phyloP scores from a whole-genome alignment of 2,329 filamentous ascomycete species.

The Aspergillus sp. region DNA sequence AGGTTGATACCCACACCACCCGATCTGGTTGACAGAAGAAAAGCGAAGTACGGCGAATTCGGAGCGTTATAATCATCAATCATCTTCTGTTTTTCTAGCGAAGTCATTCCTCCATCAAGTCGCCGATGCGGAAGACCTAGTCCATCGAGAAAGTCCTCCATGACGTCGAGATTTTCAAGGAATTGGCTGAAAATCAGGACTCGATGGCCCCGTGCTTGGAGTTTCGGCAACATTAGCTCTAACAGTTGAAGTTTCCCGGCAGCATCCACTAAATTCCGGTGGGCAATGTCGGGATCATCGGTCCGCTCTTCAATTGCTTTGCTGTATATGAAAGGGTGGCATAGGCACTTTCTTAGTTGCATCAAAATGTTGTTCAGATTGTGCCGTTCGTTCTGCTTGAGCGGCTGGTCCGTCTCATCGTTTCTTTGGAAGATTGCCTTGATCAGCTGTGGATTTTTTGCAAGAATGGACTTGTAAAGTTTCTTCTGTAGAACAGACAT shows the following conservation, averaged over 20 bases:
- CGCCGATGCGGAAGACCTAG: constrained; percentile 73
- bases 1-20: constrained; percentile 97
- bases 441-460: constrained; percentile 86
- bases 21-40: constrained; percentile 88
- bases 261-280: constrained; percentile 85
- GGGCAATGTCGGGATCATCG: constrained; percentile 59
- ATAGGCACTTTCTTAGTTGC: constrained; percentile 91
- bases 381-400: constrained; percentile 71
- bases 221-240: constrained; percentile 80
- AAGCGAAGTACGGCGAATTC: constrained; percentile 79
- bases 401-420: constrained; percentile 48
- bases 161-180: constrained; percentile 77
- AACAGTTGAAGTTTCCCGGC: constrained; percentile 85
- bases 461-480: constrained; percentile 88
- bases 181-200: constrained; percentile 98
- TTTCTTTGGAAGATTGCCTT: constrained; percentile 75
- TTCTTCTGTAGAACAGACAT: constrained; percentile 95
- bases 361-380: constrained; percentile 92
- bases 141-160: constrained; percentile 86
- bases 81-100: constrained; percentile 85
- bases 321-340: constrained; percentile 95
- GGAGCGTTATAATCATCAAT: constrained; percentile 93
- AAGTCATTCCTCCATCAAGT: constrained; percentile 79
- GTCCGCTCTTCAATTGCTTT: constrained; percentile 82
- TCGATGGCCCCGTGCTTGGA: constrained; percentile 80